These are phyloP conservation scores for Glutinoglossum americanum DNA, from an alignment of 495 filamentous ascomycete genomes.

Conservation along the genomic window DNA sequence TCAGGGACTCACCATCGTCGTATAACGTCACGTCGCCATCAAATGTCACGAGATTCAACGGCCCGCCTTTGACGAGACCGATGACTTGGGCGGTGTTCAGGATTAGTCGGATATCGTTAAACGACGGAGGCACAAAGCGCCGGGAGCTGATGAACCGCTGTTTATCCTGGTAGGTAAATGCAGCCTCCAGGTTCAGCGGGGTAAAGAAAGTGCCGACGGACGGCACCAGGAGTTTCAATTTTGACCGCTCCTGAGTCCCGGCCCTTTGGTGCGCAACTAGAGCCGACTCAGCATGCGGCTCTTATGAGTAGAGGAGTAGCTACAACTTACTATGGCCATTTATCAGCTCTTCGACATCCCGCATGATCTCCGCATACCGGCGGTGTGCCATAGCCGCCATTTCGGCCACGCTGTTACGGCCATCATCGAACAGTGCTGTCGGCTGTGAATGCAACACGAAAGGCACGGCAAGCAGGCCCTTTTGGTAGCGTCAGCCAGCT, in stretches of 20 bases:
- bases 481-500: not conserved
- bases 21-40: slow-evolving; percentile 97
- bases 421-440: slow-evolving; percentile 50
- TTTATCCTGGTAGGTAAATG: slow-evolving; percentile 76
- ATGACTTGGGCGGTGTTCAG: slow-evolving; percentile 90
- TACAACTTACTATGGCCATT: slow-evolving; percentile 61
- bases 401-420: slow-evolving; percentile 33
- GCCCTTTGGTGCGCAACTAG: slow-evolving; percentile 44
- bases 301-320: slow-evolving; percentile 3
- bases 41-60: slow-evolving; percentile 69
- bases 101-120: slow-evolving; percentile 86
- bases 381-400: slow-evolving; percentile 47
- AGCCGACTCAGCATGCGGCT: not conserved
- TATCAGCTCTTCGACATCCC: slow-evolving; percentile 77
- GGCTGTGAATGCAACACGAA: slow-evolving; percentile 96
- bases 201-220: slow-evolving; percentile 85
- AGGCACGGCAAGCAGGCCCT: slow-evolving; percentile 78
- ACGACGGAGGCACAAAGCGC: slow-evolving; percentile 87
- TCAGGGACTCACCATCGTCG: slow-evolving; percentile 70
- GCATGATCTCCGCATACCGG: slow-evolving; percentile 87
- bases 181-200: slow-evolving; percentile 57
- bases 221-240: slow-evolving; percentile 81
- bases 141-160: slow-evolving; percentile 72
- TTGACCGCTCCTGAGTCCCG: slow-evolving; percentile 47
- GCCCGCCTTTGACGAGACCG: slow-evolving; percentile 48